Evolutionary conservation across 2,329 filamentous ascomycete genomes (phyloP).

Genomic region (Nemania bipapillata): DNA sequence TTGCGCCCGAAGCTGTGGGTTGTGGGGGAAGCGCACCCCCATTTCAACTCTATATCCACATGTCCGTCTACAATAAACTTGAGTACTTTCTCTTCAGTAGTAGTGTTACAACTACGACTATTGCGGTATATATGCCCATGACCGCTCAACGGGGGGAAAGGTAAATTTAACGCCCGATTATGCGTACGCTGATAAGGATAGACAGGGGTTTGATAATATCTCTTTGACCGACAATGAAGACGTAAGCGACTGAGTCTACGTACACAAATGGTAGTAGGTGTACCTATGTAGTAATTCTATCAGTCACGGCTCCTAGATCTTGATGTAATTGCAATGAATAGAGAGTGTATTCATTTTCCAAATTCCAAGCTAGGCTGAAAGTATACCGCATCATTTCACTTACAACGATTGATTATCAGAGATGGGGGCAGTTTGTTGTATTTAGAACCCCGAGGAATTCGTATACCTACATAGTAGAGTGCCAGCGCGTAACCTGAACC

Average conservation of each 20-base stretch:
- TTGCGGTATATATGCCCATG: neutral
- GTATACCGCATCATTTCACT: neutral
- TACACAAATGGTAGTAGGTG: neutral
- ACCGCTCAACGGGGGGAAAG: too few species aligned
- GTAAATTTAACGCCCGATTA: constrained; percentile 3
- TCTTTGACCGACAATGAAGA: neutral
- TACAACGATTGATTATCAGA: neutral
- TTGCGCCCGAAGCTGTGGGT: constrained; percentile 13
- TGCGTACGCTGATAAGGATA: neutral
- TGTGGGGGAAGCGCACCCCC: constrained; percentile 2
- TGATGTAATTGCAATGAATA: neutral
- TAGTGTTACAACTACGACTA: neutral
- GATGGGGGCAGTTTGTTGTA: neutral
- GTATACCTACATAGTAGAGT: too few species aligned
- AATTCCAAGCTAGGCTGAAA: neutral
- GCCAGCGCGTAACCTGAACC: neutral
- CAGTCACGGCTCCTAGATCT: neutral
- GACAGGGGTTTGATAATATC: neutral
- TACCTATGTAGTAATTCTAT: neutral
- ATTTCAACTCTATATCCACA: constrained; percentile 11
- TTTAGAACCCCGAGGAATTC: constrained; percentile 19
- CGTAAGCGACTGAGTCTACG: neutral
- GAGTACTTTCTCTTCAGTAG: neutral
- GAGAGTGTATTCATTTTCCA: neutral
- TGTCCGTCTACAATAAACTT: neutral